These are phyloP conservation scores for Ustilago tritici DNA, from an alignment of 1,284 basidiomycete species.

Conservation along the genomic window DNA sequence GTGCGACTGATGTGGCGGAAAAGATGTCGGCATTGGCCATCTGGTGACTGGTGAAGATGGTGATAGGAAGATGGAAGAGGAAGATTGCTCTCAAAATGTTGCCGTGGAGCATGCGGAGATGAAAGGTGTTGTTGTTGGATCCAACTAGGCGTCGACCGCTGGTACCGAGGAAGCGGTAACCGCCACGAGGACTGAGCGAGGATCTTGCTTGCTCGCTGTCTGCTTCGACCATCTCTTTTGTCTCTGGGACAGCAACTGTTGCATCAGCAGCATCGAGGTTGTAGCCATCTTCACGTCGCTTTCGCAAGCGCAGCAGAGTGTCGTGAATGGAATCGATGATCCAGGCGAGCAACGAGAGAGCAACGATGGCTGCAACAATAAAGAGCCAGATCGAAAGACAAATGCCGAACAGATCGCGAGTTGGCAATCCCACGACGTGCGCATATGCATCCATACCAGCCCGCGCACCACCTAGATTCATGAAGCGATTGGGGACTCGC, in stretches of 20 bases:
- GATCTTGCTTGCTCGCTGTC: constrained; percentile 33
- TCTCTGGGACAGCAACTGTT: constrained; percentile 11
- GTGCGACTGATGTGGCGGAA: constrained; percentile 74
- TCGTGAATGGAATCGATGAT: constrained; percentile 51
- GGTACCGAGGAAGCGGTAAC: constrained; percentile 45
- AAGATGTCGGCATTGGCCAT: constrained; percentile 76
- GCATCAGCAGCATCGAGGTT: constrained; percentile 19
- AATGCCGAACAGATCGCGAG: constrained; percentile 85
- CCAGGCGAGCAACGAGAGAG: constrained; percentile 79
- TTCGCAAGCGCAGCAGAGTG: constrained; percentile 30
- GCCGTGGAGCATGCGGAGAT: constrained; percentile 74
- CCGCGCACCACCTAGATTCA: constrained; percentile 71
- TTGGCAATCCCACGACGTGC: constrained; percentile 81
- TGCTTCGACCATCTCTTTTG: constrained; percentile 25
- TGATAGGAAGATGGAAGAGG: constrained; percentile 92
- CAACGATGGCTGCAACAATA: constrained; percentile 80
- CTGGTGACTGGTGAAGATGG: constrained; percentile 88
- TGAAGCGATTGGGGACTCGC: constrained; percentile 77
- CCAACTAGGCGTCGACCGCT: constrained; percentile 28
- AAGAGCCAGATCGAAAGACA: constrained; percentile 85
- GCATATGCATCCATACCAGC: constrained; percentile 83
- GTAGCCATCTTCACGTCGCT: constrained; percentile 50
- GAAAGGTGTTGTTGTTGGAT: constrained; percentile 48
- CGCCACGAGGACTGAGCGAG: constrained; percentile 43
- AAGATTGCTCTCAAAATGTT: constrained; percentile 90